Percentiles rank a stretch among this genome's conserved stretches.
Conservation (phyloP, 345 rosid genomes). For the Euclidium syriacum region DNA sequence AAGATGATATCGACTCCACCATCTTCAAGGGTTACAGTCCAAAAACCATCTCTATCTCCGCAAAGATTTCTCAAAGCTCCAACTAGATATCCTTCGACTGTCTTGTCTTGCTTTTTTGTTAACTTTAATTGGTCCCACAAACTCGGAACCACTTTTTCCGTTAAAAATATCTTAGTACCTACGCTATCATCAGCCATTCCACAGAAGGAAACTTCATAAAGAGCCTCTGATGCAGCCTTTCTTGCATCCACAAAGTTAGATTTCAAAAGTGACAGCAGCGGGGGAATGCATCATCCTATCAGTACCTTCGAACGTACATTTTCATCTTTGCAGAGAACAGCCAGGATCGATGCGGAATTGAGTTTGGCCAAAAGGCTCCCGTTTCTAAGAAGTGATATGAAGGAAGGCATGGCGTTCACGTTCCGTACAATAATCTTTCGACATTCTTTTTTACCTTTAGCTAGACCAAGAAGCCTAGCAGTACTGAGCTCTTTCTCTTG, state of each 20-base stretch:
- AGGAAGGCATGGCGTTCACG: conserved; percentile 80
- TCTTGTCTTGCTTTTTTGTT: conserved; percentile 55
- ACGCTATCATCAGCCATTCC: conserved; percentile 75
- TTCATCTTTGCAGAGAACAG: conserved; percentile 68
- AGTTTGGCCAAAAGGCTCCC: conserved; percentile 67
- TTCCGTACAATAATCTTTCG: conserved; percentile 65
- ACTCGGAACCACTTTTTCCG: conserved; percentile 77
- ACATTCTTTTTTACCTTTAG: conserved; percentile 65
- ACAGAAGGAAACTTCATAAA: conserved; percentile 76
- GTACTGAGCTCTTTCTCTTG: conserved; percentile 77
- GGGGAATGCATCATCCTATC: conserved; percentile 91
- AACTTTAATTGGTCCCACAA: conserved; percentile 76
- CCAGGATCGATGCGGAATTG: conserved; percentile 62
- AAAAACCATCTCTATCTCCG: conserved; percentile 61
- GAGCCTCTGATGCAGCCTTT: conserved; percentile 77
- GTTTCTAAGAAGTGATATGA: conserved; percentile 69
- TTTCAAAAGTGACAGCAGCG: conserved; percentile 70
- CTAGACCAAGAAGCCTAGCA: conserved; percentile 61
- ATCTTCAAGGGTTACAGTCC: conserved; percentile 67
- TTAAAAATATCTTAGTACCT: conserved; percentile 79
- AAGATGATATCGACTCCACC: conserved; percentile 70
- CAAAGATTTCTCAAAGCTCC: conserved; percentile 94
- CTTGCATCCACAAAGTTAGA: conserved; percentile 65
- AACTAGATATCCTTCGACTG: conserved; percentile 70
- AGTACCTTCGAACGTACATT: conserved; percentile 71